These are phyloP conservation scores for Punica granatum DNA, from an alignment of 345 rosid species.

Conservation along the genomic window DNA sequence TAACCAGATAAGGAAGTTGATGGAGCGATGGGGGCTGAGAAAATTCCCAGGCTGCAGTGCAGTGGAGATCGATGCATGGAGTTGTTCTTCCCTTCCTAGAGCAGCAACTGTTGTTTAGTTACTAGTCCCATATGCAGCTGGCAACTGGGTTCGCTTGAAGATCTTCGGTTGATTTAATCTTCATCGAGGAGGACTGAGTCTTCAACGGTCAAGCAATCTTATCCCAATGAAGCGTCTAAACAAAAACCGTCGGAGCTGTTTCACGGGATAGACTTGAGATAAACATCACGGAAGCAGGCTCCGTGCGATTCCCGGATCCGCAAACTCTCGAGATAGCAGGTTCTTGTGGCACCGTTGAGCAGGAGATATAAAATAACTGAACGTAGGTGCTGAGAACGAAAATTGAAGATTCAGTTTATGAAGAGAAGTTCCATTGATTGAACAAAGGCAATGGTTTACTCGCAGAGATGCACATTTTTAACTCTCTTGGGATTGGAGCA, in stretches of 20 bases:
- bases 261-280: neutral
- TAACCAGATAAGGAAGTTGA: constrained; percentile 52
- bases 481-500: too few species aligned
- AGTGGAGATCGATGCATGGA: constrained; percentile 33
- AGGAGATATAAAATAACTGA: neutral
- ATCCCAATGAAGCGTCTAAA: neutral
- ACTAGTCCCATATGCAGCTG: neutral
- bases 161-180: neutral
- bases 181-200: too few species aligned
- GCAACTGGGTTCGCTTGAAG: too few species aligned
- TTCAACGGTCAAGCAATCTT: neutral
- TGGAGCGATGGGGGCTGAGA: constrained; percentile 54
- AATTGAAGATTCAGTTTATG: neutral
- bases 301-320: neutral
- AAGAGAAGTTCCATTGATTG: neutral
- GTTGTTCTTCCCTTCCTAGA: constrained; percentile 14
- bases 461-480: neutral
- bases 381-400: neutral
- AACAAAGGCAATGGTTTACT: neutral
- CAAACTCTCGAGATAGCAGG: neutral
- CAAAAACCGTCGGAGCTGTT: neutral
- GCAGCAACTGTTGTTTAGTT: constrained; percentile 15
- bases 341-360: neutral
- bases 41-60: constrained; percentile 52
- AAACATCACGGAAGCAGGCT: neutral